Base-by-base conservation (phyloP, 148 eudicot genomes). In the Silene conica region DNA sequence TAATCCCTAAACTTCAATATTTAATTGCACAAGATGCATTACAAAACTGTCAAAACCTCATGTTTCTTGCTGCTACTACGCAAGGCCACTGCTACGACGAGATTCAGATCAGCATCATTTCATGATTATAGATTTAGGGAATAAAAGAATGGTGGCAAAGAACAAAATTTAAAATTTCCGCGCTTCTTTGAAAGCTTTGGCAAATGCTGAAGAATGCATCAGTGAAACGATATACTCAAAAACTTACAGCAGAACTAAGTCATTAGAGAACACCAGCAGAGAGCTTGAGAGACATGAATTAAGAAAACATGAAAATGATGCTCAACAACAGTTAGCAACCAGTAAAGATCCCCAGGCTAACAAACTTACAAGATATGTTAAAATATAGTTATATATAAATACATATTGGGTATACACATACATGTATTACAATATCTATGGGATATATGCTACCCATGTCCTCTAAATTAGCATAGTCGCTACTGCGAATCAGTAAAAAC, bases 401-500 rank as follows among this genome's bases (percentile, higher is more conserved):
- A 74, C 66, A 66, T 54, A 54, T 26, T 73, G 21, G 63, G 64
- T 78, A 78, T 23, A 73, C 58, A 78, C 65, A 66, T 55, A 77
- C 21, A 78, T 20, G 28, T 72, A 74, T 71, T 46, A 75, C 67
- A 75, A 75, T 75, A 71, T 74, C 46, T 74, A 79, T 63, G 75
- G 63, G 67, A 15, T 64, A 55, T 64, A 74, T 59, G 65, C 76
- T 74, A 74, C 78, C 82, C 82, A 70, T 75, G 79, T 71, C 56
- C 56, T 66, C 76, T 72, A 71, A 69, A 75, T 80, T 76, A 74
- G 71, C 71, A 21, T 61, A 67, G 73, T 64, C 18, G 72, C 76
- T 45, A 59, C 52, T 73, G 63, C 57, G 21, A 34, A 34, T 34
- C 41, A 55, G 52, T 43, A 38, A 59, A 62, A 7, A 66, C 13